Percentiles rank a stretch among this genome's conserved stretches.
phyloP scores from a whole-genome alignment of 148 eudicot species.

The Dysphania ambrosioides region DNA sequence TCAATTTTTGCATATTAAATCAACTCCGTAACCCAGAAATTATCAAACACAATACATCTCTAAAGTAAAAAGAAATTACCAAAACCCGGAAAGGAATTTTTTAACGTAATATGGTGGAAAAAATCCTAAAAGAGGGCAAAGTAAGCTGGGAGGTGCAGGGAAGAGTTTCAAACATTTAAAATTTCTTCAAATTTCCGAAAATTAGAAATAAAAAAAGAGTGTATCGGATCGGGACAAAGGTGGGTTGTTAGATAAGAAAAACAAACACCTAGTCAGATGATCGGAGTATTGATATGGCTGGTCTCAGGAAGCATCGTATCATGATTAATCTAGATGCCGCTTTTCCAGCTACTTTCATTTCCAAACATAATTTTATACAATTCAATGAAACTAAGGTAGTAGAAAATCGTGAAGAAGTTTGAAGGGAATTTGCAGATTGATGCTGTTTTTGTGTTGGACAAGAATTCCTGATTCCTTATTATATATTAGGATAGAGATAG shows the following conservation, averaged over 20 bases:
- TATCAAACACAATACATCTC: too few species aligned
- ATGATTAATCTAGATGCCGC: conserved; percentile 25
- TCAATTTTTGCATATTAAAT: not conserved
- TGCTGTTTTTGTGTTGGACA: too few species aligned
- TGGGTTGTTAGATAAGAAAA: not conserved
- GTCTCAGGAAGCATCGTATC: conserved; percentile 31
- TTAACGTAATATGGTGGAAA: not conserved
- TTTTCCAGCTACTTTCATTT: conserved; percentile 15
- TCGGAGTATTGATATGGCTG: conserved; percentile 18
- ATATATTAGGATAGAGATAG: too few species aligned
- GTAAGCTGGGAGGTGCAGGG: conserved; percentile 18
- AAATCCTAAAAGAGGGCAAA: too few species aligned
- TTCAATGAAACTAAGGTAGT: too few species aligned
- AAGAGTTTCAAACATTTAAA: not conserved
- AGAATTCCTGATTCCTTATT: too few species aligned
- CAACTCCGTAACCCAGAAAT: too few species aligned
- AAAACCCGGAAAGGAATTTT: conserved; percentile 19
- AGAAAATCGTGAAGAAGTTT: too few species aligned
- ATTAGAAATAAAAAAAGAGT: not conserved
- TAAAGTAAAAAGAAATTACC: conserved; percentile 4
- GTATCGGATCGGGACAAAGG: conserved; percentile 21
- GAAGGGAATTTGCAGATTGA: too few species aligned
- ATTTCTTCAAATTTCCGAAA: not conserved
- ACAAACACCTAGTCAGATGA: conserved; percentile 12
- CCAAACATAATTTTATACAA: too few species aligned